Base-by-base conservation (phyloP, 2,329 filamentous ascomycete genomes). In the Zymoseptoria brevis region DNA sequence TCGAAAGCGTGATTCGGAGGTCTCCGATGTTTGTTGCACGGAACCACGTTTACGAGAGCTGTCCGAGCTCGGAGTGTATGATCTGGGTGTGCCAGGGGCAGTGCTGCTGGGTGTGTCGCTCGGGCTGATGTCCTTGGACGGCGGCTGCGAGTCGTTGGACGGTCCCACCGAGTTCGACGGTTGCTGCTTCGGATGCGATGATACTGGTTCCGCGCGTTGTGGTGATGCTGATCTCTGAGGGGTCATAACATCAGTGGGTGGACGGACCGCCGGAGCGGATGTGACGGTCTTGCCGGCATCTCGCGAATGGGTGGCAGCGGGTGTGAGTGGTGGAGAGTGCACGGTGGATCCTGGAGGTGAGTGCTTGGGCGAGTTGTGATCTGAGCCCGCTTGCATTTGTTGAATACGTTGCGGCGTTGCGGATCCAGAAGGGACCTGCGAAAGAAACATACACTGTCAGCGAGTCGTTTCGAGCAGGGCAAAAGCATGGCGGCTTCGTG, bases 261-360 rank as follows among this genome's bases (percentile, higher is more conserved):
- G 73, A 50, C 72, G 69, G 26, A 72, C 75, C 4, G 66, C 53
- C 60, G 71, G 73, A 24, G 65, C 63, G 53, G 50, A 60, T 35
- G 62, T 64, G 53, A 26, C 24, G 66, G 66, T 65, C 71, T 77
- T 61, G 48, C 60, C 58, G 67, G 70, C 79, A 70, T 85, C 84
- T 66, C 79, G 78, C 56, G 82, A 83, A 64, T 80, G 78, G 50
- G 90, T 93, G 55, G 86, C 91, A 57, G 90, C 86, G 19, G 93
- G 93, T 11, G 92, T 96, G 56, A 97, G 81, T 50, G 91, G 91
- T 65, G 93, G 93, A 9, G 92, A 96, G 67, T 93, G 88, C 76
- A 95, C 83, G 59, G 87, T 83, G 60, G 86, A 84, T 51, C 83
- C 77, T 61, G 83, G 81, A 61, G 89, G 87, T 64, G 86, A 88